phyloP scores from a whole-genome alignment of 83 land plant species.

The Diphasiastrum complanatum region DNA sequence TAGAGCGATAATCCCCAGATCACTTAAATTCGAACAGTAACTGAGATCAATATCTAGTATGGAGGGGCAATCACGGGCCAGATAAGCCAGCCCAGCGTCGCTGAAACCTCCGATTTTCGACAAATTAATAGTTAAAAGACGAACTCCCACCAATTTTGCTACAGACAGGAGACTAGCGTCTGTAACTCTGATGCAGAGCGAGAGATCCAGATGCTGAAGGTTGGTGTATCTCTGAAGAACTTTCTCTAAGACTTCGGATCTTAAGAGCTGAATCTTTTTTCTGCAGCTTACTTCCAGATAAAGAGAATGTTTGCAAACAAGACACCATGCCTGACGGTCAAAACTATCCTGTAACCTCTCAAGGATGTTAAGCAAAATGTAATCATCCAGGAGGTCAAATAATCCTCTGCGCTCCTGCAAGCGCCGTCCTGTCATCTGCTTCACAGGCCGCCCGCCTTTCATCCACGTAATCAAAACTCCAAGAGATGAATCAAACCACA shows the following conservation, averaged over 20 bases:
- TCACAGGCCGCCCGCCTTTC: too few species aligned
- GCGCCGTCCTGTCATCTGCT: too few species aligned
- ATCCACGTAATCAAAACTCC: too few species aligned
- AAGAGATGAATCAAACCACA: too few species aligned
- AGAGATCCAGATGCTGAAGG: slow-evolving; percentile 47
- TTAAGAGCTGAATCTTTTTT: slow-evolving; percentile 41
- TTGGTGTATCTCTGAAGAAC: slow-evolving; percentile 41
- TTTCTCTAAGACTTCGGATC: slow-evolving; percentile 40
- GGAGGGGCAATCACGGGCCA: slow-evolving; percentile 35
- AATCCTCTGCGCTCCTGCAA: too few species aligned
- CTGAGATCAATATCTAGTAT: slow-evolving; percentile 61
- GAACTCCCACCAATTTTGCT: slow-evolving; percentile 14
- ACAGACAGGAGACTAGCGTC: slow-evolving; percentile 41
- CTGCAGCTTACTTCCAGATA: slow-evolving; percentile 52
- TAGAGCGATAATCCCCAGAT: slow-evolving; percentile 42
- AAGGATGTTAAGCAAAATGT: slow-evolving; percentile 49
- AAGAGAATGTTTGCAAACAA: slow-evolving; percentile 53
- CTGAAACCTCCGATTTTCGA: slow-evolving; percentile 39
- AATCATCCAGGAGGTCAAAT: slow-evolving; percentile 42
- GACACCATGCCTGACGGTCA: slow-evolving; percentile 60
- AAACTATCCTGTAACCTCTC: slow-evolving; percentile 42
- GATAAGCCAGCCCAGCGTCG: slow-evolving; percentile 34
- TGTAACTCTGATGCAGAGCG: slow-evolving; percentile 50
- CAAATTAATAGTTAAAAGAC: slow-evolving; percentile 48
- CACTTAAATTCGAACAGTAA: slow-evolving; percentile 44